Evolutionary conservation across 2,329 filamentous ascomycete genomes (phyloP).

Genomic region (Hypoxylon sp.): DNA sequence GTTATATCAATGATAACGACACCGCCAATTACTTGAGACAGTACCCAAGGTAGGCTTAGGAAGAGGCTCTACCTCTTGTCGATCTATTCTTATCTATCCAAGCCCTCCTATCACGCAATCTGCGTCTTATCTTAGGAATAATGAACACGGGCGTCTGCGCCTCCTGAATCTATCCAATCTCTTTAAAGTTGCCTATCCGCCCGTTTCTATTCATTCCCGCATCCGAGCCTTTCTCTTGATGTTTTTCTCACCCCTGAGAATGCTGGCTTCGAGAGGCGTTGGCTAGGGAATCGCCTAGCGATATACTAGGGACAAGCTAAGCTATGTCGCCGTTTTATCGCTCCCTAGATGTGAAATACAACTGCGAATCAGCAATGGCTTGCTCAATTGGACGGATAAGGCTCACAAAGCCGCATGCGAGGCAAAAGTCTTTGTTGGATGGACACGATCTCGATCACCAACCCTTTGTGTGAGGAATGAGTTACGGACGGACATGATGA

Average conservation of each 20-base stretch:
- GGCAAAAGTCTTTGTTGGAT: conserved; percentile 38
- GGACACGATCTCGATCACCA: conserved; percentile 22
- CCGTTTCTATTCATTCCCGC: conserved; percentile 19
- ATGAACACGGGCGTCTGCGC: conserved; percentile 28
- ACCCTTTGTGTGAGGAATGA: conserved; percentile 39
- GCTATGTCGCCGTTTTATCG: neutral
- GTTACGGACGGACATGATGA: conserved; percentile 31
- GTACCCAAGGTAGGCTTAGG: conserved; percentile 37
- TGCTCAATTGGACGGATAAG: conserved; percentile 34
- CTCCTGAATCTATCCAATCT: conserved; percentile 24
- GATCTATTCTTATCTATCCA: conserved; percentile 40
- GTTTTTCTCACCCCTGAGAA: neutral
- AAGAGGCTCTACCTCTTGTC: conserved; percentile 30
- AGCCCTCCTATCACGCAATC: conserved; percentile 38
- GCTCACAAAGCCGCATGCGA: conserved; percentile 40
- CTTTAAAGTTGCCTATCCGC: conserved; percentile 20
- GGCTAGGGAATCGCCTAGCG: conserved; percentile 1
- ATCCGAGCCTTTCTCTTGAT: conserved; percentile 1
- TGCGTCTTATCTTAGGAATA: conserved; percentile 37
- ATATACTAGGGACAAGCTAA: conserved; percentile 3
- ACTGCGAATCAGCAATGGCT: conserved; percentile 31
- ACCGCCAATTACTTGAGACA: conserved; percentile 26
- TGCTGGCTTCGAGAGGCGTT: neutral
- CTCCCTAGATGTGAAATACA: conserved; percentile 16
- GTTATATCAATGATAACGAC: conserved; percentile 24